Conservation (phyloP, 176 grass and related monocot genomes). For the Cenchrus fungigraminus region DNA sequence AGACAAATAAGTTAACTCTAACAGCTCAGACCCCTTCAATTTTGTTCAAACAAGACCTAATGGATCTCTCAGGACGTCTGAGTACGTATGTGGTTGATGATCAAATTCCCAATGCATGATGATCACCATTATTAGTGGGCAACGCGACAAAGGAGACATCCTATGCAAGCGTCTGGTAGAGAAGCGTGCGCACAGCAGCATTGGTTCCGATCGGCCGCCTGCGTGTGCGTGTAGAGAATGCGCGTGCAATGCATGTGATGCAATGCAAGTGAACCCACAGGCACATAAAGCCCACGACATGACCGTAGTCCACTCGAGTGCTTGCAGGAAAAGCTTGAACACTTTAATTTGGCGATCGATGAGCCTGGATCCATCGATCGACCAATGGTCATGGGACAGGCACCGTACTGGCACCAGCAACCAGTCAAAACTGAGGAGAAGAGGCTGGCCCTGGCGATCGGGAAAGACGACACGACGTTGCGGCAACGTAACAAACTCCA, state of each 20-base stretch:
- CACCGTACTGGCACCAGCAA: conserved; percentile 2
- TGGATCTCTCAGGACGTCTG: not conserved
- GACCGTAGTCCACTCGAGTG: not conserved
- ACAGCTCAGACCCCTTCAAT: no score
- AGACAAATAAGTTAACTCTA: no score
- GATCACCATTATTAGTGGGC: not conserved
- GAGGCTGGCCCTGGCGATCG: not conserved
- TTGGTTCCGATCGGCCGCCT: not conserved
- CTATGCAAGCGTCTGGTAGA: not conserved
- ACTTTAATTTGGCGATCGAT: not conserved
- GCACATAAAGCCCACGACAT: not conserved
- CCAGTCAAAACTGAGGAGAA: not conserved
- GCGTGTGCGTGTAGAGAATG: not conserved
- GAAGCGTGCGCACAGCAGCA: not conserved
- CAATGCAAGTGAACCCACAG: not conserved
- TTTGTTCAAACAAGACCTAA: not conserved
- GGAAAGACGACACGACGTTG: not conserved
- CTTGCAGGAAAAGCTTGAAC: not conserved
- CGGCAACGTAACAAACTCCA: not conserved
- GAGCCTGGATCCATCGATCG: not conserved
- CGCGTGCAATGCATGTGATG: not conserved
- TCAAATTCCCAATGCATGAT: not conserved
- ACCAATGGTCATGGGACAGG: conserved; percentile 21
- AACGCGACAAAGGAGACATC: conserved; percentile 3
- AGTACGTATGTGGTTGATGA: not conserved